Evolutionary conservation across 2,329 filamentous ascomycete genomes (phyloP), one percentile per base, ranked within the genome.

Genomic region (Colletotrichum gigasporum): DNA sequence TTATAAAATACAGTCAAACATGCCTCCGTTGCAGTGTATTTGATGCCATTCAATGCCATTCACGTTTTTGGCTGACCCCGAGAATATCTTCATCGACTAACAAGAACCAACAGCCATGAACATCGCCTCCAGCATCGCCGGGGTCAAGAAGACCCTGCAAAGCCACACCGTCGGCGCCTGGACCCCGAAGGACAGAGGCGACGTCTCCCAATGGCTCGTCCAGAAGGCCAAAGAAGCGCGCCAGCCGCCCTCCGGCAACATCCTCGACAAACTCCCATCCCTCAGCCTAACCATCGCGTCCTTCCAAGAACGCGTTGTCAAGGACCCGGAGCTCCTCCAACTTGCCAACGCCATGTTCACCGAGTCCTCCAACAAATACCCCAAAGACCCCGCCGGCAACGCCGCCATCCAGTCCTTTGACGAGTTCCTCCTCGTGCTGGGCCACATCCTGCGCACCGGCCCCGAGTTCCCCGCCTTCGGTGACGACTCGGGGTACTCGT

Each of bases 301-400:
- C 30, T 16, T 59, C 12, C 18, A 41, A 9, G 35, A 26, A 5
- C 3, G 35, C 5, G 56, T 53, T 2, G 4, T 16, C 22, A 24
- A 44, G 6, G 28, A 44, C 1, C 14, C 37, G 2, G 11, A 41
- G 10, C 37, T 59, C n/a, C 7, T 37, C 20, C 26, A 18, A 11
- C 47, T 59, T 9, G 47, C 50, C n/a, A 22, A 61, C 11, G 26
- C 18, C 4, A 61, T 61, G 58, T 61, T 61, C 51, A 42, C 50
- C 14, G 50, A 61, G 6, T 39, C 50, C 1, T 54, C 58, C 4
- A 42, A n/a, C 14, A 20, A 44, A 3, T 55, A 48, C 12, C 30
- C 41, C 16, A 39, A 34, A 9, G 58, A 61, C 26, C 58, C 58
- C 7, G 26, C 32, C 6, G 50, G 28, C 16, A 20, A 61, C 22